phyloP scores from a whole-genome alignment of 2,329 filamentous ascomycete species.

The Drechslerella dactyloides region DNA sequence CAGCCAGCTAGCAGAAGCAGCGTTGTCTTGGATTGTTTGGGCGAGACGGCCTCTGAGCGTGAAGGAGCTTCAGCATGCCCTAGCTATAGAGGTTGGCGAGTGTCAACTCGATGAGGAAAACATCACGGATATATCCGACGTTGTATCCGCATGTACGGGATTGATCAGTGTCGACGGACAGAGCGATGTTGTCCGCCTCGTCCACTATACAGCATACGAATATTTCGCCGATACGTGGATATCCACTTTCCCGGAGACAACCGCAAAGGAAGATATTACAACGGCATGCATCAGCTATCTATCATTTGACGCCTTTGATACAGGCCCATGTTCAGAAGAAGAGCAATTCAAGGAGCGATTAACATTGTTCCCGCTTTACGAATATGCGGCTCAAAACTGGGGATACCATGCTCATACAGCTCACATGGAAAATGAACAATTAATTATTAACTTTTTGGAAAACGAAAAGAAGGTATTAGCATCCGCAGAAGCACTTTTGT shows the following conservation, averaged over 20 bases:
- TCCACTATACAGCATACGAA: constrained; percentile 55
- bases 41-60: background rate
- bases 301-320: no score
- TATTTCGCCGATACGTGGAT: constrained; percentile 48
- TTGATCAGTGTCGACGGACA: constrained; percentile 54
- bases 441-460: no score
- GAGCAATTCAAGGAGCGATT: background rate
- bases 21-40: background rate
- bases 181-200: constrained; percentile 53
- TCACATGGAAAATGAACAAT: no score
- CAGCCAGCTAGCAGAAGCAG: background rate
- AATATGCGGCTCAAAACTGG: constrained; percentile 6
- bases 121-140: no score
- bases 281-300: no score
- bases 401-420: background rate
- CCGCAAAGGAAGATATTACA: no score
- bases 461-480: no score
- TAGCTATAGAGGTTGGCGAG: background rate
- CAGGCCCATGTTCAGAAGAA: no score
- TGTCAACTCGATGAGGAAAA: constrained; percentile 1
- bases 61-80: background rate
- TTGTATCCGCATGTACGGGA: constrained; percentile 50
- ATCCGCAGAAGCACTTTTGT: no score
- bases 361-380: background rate
- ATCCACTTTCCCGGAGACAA: no score